These are phyloP conservation scores for Pseudogymnoascus sp. DNA, from an alignment of 2,329 filamentous ascomycete genomes.

Conservation along the genomic window DNA sequence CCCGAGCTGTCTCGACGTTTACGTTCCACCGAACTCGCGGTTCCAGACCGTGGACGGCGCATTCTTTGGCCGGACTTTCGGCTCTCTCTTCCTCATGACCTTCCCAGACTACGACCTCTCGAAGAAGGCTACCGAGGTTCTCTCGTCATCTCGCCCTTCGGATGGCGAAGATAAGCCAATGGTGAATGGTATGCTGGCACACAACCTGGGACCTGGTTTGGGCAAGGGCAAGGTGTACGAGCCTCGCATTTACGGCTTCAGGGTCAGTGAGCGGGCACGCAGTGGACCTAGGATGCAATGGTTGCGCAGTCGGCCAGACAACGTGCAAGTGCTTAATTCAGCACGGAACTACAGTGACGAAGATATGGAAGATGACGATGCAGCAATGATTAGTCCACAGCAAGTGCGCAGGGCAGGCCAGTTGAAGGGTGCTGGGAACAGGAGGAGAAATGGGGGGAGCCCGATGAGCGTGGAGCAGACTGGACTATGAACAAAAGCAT, in stretches of 20 bases:
- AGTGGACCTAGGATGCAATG: slow-evolving; percentile 95
- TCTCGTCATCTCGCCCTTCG: slow-evolving; percentile 33
- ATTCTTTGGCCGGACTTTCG: slow-evolving; percentile 97
- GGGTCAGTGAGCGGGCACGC: slow-evolving; percentile 80
- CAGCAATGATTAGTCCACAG: slow-evolving; percentile 32
- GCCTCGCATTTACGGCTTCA: slow-evolving; percentile 92
- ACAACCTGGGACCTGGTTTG: slow-evolving; percentile 82
- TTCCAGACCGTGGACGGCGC: slow-evolving; percentile 97
- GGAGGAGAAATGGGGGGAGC: slow-evolving; percentile 22
- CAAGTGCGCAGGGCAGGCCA: slow-evolving; percentile 14
- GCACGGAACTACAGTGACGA: slow-evolving; percentile 45
- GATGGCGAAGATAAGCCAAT: slow-evolving; percentile 34
- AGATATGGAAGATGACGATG: slow-evolving; percentile 48
- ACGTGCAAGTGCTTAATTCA: slow-evolving; percentile 81
- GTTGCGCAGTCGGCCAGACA: slow-evolving; percentile 74
- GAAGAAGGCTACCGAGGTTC: slow-evolving; percentile 56
- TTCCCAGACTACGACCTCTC: slow-evolving; percentile 92
- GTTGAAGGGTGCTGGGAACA: not conserved
- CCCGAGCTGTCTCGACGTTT: slow-evolving; percentile 91
- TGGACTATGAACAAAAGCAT: slow-evolving; percentile 4
- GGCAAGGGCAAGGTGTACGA: slow-evolving; percentile 82
- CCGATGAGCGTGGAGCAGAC: slow-evolving; percentile 26
- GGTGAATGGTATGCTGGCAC: slow-evolving; percentile 79
- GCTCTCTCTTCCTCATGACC: slow-evolving; percentile 94
- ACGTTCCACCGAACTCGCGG: slow-evolving; percentile 91